Base-by-base conservation (phyloP, 352 stramenopile species). In the Pythium rhizo-oryzae region DNA sequence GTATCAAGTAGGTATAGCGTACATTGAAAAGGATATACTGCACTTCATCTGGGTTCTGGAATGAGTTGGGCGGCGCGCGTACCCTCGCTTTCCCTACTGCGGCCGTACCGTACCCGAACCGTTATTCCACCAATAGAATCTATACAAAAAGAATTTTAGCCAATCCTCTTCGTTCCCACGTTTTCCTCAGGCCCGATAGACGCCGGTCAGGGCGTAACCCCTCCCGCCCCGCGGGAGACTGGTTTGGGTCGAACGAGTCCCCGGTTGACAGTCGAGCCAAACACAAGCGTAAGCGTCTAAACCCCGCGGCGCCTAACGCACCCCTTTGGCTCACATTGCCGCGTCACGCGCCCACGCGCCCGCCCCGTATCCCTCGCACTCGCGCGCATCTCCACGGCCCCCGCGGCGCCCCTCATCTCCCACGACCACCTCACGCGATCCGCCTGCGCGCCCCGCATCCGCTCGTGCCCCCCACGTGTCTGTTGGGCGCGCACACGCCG, bases 231-330 rank as follows among this genome's bases (percentile, higher is more conserved):
- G 56, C 43, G 44, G 50, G 50, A 68, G 37, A 55, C 52, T 47
- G 50, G 37, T 59, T 67, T 67, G 46, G 50, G 39, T 61, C 58
- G n/a, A n/a, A 35, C 52, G 66, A 72, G 66, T 72, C 66, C 30
- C 66, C 30, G 65, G 44, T 52, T 71, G 57, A 71, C 65, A 71
- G 49, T 72, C 66, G 56, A 68, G 58, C 47, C 53, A 30, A 47
- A 37, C 21, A 37, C 65, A 47, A 62, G 59, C 52, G 16, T 11
- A 19, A 16, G 59, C 47, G 58, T 63, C 58, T 61, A 60, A 65
- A 11, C 52, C 67, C 18, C 43, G 41, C 24, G 2, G 7, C 16
- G 53, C 30, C 51, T 57, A 50, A 30, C 65, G 66, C 67, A 69
- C 60, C 61, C 61, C 47, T 73, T 73, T 69, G 55, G 18, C 9